Percentiles rank a stretch among this genome's conserved stretches.
Evolutionary conservation across 768 basidiomycete genomes (phyloP).

Genomic region (Amanita polypyramis): DNA sequence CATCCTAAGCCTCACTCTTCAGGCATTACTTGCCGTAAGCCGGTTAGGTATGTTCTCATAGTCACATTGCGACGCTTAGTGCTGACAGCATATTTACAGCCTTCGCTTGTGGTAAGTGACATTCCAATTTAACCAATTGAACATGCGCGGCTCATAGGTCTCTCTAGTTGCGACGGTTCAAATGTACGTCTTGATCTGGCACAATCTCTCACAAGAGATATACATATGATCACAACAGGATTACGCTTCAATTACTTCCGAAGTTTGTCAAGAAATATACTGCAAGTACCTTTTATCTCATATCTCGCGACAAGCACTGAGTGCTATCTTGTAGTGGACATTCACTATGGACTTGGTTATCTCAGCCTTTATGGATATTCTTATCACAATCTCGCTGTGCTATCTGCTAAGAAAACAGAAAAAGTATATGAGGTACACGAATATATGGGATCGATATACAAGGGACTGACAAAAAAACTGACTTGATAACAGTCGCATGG

Average conservation of each 20-base stretch:
- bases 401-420: conserved; percentile 31
- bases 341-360: conserved; percentile 42
- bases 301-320: background rate
- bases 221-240: conserved; percentile 17
- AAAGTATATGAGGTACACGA: conserved; percentile 24
- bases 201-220: background rate
- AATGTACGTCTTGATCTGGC: conserved; percentile 14
- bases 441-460: background rate
- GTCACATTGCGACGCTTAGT: background rate
- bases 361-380: conserved; percentile 37
- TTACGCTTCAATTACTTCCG: conserved; percentile 20
- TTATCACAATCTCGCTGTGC: conserved; percentile 36
- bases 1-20: background rate
- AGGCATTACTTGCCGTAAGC: background rate
- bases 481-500: conserved; percentile 22
- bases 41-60: background rate
- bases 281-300: conserved; percentile 11
- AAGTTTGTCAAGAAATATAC: conserved; percentile 13
- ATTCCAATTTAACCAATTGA: background rate
- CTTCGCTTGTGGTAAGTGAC: conserved; percentile 17
- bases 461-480: background rate
- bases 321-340: conserved; percentile 25
- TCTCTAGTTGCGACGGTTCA: conserved; percentile 19
- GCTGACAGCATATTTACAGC: conserved; percentile 9
- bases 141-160: background rate